Conservation (phyloP, 176 grass and related monocot genomes). For the Tillandsia leiboldiana region DNA sequence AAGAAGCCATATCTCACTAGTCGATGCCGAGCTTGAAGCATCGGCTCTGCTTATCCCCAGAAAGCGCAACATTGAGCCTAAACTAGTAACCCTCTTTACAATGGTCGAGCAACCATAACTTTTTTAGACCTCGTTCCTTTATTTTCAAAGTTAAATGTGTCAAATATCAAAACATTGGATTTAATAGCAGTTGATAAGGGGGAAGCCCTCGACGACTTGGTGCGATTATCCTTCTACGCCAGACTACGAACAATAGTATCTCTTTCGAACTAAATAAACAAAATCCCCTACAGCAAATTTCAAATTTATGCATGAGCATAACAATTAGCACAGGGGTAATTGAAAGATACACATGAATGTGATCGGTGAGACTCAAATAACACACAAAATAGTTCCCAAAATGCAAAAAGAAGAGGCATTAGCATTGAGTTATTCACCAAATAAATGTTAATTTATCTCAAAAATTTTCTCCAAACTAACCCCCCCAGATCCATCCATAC, state of each 20-base stretch:
- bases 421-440: too few relatives aligned
- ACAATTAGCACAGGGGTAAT: too few relatives aligned
- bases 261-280: background rate
- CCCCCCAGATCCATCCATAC: too few relatives aligned
- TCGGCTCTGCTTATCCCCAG: conserved; percentile 28
- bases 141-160: conserved; percentile 16
- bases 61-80: conserved; percentile 47
- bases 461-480: too few relatives aligned
- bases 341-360: too few relatives aligned
- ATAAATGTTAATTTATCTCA: too few relatives aligned
- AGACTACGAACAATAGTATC: background rate
- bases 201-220: conserved; percentile 36
- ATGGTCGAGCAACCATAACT: conserved; percentile 56
- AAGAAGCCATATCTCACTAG: conserved; percentile 72
- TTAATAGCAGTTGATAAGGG: conserved; percentile 44
- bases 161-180: conserved; percentile 61
- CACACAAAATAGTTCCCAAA: too few relatives aligned
- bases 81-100: conserved; percentile 50
- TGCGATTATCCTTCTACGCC: conserved; percentile 19
- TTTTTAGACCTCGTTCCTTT: conserved; percentile 23
- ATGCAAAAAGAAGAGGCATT: too few relatives aligned
- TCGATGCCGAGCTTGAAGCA: conserved; percentile 22
- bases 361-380: too few relatives aligned
- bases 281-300: conserved; percentile 11
- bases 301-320: background rate